These are phyloP conservation scores for Stramenopiles sp. DNA, from an alignment of 352 stramenopile species.

Conservation along the genomic window DNA sequence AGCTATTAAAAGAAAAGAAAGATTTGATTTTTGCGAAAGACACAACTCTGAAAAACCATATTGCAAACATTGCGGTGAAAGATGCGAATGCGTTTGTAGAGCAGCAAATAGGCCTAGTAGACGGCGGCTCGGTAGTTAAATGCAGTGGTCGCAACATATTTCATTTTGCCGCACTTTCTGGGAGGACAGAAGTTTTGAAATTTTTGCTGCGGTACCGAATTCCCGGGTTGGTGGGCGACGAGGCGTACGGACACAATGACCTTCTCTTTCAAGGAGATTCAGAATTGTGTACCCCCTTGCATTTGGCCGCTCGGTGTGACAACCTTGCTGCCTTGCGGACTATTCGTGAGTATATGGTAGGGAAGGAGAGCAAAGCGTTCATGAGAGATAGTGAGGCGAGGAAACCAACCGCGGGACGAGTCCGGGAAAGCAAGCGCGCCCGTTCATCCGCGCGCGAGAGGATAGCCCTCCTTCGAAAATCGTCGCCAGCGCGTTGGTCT, in stretches of 20 bases:
- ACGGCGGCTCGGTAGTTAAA: neutral
- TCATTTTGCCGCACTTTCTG: neutral
- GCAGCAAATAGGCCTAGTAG: neutral
- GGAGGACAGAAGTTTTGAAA: neutral
- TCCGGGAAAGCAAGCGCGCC: too few relatives aligned
- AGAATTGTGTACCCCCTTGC: constrained; percentile 1
- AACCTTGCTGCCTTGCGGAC: neutral
- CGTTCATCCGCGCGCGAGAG: neutral
- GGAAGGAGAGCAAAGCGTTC: too few relatives aligned
- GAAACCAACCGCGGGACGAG: too few relatives aligned
- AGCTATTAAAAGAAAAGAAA: neutral
- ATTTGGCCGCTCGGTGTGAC: neutral
- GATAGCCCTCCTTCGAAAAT: too few relatives aligned
- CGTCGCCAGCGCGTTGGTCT: too few relatives aligned
- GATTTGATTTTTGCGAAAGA: neutral
- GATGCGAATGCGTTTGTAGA: neutral
- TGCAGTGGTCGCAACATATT: neutral
- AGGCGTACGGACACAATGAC: neutral
- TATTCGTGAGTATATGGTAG: neutral
- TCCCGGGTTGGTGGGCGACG: too few relatives aligned
- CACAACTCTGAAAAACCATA: neutral
- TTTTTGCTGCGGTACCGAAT: too few relatives aligned
- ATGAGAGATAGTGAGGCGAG: too few relatives aligned
- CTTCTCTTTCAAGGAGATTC: neutral
- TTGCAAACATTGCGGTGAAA: neutral